These are phyloP conservation scores for Calocera cornea DNA, from an alignment of 768 basidiomycete species.

Conservation along the genomic window DNA sequence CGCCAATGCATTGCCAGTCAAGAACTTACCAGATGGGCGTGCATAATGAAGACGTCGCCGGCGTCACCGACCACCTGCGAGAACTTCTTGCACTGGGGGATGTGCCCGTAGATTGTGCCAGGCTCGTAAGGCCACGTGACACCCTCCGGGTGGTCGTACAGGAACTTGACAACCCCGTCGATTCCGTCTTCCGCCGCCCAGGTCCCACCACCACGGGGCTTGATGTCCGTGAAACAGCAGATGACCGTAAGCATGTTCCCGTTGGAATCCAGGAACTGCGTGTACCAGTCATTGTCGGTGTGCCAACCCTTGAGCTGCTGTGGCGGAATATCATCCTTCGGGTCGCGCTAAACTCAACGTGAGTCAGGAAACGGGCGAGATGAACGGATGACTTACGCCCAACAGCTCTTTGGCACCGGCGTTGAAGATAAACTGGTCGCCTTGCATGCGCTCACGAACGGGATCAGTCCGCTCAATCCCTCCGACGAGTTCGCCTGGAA, in stretches of 20 bases:
- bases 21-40: conserved; percentile 4
- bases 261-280: not conserved
- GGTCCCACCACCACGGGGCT: conserved; percentile 2
- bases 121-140: not conserved
- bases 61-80: not conserved
- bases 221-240: conserved; percentile 2
- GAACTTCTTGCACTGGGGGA: conserved; percentile 8
- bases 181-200: conserved; percentile 7
- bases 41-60: conserved; percentile 3
- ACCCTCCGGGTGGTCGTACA: conserved; percentile 7
- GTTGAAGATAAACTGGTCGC: conserved; percentile 8
- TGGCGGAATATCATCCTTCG: not conserved
- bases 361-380: not conserved
- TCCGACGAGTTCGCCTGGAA: conserved; percentile 2
- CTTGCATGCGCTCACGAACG: conserved; percentile 5
- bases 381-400: not conserved
- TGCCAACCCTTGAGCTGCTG: not conserved
- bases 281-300: conserved; percentile 7
- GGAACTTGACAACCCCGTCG: not conserved
- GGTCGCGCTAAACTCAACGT: not conserved
- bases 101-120: not conserved
- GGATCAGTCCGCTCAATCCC: not conserved
- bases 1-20: not conserved
- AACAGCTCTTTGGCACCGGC: not conserved
- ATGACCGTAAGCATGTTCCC: conserved; percentile 6